These are phyloP conservation scores for Viola odorata DNA, from an alignment of 345 rosid species.

Conservation along the genomic window DNA sequence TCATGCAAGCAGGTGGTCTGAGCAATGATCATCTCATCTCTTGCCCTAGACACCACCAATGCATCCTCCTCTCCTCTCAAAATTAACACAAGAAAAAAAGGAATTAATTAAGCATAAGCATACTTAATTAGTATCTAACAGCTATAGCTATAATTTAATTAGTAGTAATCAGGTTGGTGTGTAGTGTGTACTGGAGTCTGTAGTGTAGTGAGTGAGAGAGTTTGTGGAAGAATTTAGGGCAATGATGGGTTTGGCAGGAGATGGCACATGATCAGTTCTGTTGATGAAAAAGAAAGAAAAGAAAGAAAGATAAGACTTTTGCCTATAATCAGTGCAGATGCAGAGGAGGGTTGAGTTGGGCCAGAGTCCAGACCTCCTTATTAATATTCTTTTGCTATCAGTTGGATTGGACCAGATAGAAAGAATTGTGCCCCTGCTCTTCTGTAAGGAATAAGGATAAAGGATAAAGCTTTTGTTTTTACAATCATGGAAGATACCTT, in stretches of 20 bases:
- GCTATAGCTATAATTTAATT: too few species aligned
- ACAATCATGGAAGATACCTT: too few species aligned
- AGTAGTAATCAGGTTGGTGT: too few species aligned
- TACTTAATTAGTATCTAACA: too few species aligned
- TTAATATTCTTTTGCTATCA: not conserved
- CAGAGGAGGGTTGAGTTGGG: too few species aligned
- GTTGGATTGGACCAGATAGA: not conserved
- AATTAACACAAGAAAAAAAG: not conserved
- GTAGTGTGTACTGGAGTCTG: too few species aligned
- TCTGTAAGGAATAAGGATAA: too few species aligned
- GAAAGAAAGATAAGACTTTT: too few species aligned
- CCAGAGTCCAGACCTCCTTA: not conserved
- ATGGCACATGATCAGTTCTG: conserved; percentile 3
- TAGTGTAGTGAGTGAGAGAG: too few species aligned
- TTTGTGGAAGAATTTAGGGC: too few species aligned
- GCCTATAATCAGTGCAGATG: not conserved
- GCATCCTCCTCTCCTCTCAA: conserved; percentile 24
- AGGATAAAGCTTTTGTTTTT: not conserved
- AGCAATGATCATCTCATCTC: conserved; percentile 55
- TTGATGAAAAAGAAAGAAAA: too few species aligned
- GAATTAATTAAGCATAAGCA: too few species aligned
- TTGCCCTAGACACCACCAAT: conserved; percentile 56
- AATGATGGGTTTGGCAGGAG: conserved; percentile 4
- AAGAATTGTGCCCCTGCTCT: not conserved
- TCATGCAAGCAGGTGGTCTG: conserved; percentile 69